Evolutionary conservation across 345 rosid species (phyloP), one percentile per base, ranked within the genome.

Genomic region (Theobroma cacao): DNA sequence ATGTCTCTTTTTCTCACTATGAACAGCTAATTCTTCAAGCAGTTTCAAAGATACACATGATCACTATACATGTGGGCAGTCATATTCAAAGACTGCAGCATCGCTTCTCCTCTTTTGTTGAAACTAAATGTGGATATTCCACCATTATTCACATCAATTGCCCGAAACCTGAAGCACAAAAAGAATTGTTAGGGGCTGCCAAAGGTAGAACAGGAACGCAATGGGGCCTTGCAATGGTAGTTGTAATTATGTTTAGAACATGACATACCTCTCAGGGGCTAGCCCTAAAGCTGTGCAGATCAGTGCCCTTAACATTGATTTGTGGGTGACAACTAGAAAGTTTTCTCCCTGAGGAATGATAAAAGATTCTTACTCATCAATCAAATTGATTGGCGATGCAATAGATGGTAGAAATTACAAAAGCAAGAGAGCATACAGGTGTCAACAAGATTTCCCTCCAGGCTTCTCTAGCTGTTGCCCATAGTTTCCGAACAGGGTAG

Each of bases 221-320:
- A n/a, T n/a, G n/a, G n/a, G n/a, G n/a, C 8, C 24, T 64, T 36
- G 26, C 18, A 33, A 66, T 47, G 41, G 15, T 30, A 30, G 7
- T 8, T 45, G 12, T 15, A 48, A 70, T 47, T 0, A 48, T 71
- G 75, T 48, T 18, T 1, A 26, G 62, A 30, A 60, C 52, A 68
- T 68, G 28, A 41, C 79, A 75, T 86, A 89, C 92, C 94, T 89
- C 74, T 87, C 89, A 0, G 90, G 89, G 36, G 75, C 76, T 10
- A 90, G 84, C 62, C 94, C 92, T 77, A 90, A 80, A 69, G 94
- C 91, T n/a, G 91, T 85, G 82, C 94, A 90, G 81, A 90, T 82
- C 67, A 90, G 47, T 22, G 89, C 94, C 78, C 92, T 80, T 77
- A 90, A 78, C 53, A 90, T 89, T 71, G 94, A 89, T 79, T 90